Conservation (phyloP, 2,329 filamentous ascomycete genomes). For the Fusarium sp. region DNA sequence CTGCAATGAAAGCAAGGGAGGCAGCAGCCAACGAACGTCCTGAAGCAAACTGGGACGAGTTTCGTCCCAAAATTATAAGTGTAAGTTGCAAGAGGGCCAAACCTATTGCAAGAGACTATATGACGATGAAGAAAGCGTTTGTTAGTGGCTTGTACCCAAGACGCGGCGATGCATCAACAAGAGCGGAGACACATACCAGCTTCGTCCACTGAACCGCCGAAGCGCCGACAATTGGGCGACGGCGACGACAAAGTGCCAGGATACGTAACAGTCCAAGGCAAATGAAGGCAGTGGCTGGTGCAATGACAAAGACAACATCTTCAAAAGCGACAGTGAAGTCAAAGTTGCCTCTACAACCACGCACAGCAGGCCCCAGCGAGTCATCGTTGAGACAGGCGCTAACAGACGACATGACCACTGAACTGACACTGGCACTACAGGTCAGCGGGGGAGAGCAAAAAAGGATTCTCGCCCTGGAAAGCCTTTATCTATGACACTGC, state of each 20-base stretch:
- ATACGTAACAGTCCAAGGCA: neutral
- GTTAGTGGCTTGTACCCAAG: neutral
- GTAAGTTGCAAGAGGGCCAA: neutral
- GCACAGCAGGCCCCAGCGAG: neutral
- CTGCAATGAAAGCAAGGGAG: neutral
- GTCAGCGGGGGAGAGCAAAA: neutral
- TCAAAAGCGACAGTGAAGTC: neutral
- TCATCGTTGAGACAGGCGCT: neutral
- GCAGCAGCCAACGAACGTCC: neutral
- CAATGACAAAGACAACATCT: neutral
- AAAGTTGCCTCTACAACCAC: neutral
- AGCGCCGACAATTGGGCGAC: neutral
- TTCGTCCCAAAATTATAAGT: accelerated
- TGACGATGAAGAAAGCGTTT: accelerated
- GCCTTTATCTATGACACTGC: neutral
- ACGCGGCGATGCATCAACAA: neutral
- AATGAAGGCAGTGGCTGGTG: neutral
- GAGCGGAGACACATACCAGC: neutral
- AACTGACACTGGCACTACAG: neutral
- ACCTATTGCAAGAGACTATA: neutral
- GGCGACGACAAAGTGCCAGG: neutral
- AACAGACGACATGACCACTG: neutral
- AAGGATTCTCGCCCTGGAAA: neutral
- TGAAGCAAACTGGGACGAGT: neutral
- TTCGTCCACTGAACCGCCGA: neutral